A percentile compares a stretch with the other conserved stretches of the same genome.
phyloP scores from a whole-genome alignment of 441 rosid species.

The Corymbia calophylla region DNA sequence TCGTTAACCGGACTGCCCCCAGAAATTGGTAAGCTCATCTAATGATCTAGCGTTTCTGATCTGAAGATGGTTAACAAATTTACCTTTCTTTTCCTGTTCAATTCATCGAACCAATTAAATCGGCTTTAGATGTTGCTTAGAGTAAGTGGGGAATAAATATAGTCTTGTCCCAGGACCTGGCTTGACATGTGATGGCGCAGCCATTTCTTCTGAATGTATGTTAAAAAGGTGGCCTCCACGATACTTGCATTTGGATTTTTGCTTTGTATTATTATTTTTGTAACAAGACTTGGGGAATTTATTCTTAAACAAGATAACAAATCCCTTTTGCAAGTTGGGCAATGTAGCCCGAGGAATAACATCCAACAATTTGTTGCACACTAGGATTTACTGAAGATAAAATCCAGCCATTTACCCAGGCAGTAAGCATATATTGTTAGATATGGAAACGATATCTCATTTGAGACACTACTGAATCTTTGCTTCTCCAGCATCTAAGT shows the following conservation, averaged over 20 bases:
- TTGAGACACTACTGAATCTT: neutral
- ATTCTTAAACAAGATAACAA: neutral
- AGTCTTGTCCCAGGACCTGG: neutral
- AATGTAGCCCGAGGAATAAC: neutral
- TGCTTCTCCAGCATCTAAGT: neutral
- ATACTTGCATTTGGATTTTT: neutral
- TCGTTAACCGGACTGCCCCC: conserved; percentile 82
- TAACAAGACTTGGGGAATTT: neutral
- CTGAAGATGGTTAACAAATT: neutral
- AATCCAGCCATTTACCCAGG: neutral
- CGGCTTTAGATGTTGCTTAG: neutral
- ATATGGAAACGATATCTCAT: neutral
- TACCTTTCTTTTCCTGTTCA: neutral
- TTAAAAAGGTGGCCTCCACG: neutral
- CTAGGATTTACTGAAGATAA: neutral
- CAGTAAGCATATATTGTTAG: neutral
- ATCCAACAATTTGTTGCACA: neutral
- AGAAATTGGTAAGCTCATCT: conserved; percentile 67
- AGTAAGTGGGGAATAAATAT: neutral
- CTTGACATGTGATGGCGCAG: neutral
- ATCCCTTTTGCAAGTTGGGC: neutral
- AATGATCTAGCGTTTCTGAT: neutral
- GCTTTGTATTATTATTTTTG: neutral
- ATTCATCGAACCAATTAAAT: neutral
- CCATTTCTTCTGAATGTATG: neutral